A percentile compares a stretch with the other conserved stretches of the same genome.
Evolutionary conservation across 768 basidiomycete species (phyloP).

Genomic region (Sporobolomyces phaffii): DNA sequence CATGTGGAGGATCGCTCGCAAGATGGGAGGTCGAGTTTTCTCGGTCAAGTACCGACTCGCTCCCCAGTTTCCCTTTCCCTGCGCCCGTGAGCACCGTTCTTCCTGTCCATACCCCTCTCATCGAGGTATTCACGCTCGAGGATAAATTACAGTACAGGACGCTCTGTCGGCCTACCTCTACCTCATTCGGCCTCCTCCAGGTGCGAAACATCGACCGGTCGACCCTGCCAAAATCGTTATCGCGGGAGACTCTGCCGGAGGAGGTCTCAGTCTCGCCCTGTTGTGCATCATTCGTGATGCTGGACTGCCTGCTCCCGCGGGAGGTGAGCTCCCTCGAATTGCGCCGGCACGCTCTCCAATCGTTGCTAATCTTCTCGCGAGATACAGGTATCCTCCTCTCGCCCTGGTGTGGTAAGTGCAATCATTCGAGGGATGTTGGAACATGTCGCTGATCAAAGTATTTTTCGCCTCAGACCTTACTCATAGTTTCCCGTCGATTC

Average conservation of each 20-base stretch:
- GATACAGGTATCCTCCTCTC: conserved; percentile 69
- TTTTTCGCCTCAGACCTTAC: conserved; percentile 58
- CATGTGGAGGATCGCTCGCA: conserved; percentile 56
- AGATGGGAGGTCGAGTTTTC: conserved; percentile 69
- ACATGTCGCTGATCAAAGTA: neutral
- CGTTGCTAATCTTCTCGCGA: no score
- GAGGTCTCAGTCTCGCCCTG: conserved; percentile 73
- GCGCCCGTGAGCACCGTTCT: conserved; percentile 32
- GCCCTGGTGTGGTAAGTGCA: conserved; percentile 63
- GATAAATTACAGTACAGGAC: conserved; percentile 59
- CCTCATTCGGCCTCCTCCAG: conserved; percentile 78
- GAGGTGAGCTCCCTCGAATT: conserved; percentile 47
- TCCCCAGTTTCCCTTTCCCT: conserved; percentile 92
- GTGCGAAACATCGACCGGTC: conserved; percentile 68
- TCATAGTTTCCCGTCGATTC: conserved; percentile 85
- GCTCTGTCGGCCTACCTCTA: conserved; percentile 82
- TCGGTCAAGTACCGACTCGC: conserved; percentile 61
- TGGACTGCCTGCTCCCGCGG: conserved; percentile 74
- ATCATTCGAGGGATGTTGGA: no score
- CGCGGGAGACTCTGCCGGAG: conserved; percentile 89
- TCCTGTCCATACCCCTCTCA: neutral
- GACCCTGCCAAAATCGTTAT: conserved; percentile 75
- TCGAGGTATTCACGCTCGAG: conserved; percentile 54
- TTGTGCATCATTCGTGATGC: conserved; percentile 78
- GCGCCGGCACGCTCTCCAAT: no score